Base-by-base conservation (phyloP, 1,139 yeast genomes). In the Geotrichum aggregatum region DNA sequence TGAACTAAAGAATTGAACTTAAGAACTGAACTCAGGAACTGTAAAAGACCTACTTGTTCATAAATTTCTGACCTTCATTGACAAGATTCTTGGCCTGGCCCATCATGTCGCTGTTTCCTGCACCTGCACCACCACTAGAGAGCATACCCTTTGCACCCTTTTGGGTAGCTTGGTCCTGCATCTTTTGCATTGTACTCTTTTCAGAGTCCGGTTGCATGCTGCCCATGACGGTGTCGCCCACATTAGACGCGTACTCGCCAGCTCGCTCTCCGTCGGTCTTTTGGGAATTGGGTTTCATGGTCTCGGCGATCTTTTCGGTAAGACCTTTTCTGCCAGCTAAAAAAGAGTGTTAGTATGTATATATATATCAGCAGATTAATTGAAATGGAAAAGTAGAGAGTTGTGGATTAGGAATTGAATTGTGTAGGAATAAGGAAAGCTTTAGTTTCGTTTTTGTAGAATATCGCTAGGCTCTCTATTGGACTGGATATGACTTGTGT, bases 151-250 rank as follows among this genome's bases (percentile, higher is more conserved):
- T 34, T 5, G 14, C 18, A n/a, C 10, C 11, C 18, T 16, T 34
- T 16, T 16, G 14, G 6, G 38, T 34, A 13, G 38, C 38, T 10
- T 34, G 38, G 19, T 34, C 38, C 18, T n/a, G 52, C 46, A 33
- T 73, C 65, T 71, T 87, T 75, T 88, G 96, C 54, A 78, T 66
- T 58, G 76, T 69, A 28, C 92, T 82, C 78, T 87, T 88, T 65
- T 83, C 75, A 58, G 71, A 68, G 48, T 83, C 81, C 57, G 94
- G 88, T 58, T 79, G 78, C 50, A 75, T 65, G 55, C 75, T 69
- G 53, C 77, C 75, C 56, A 84, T 89, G 50, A 77, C 70, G 66
- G 78, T 75, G 76, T 88, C 96, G 61, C 74, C 76, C 39, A 73
- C 67, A 66, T 79, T 84, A 54, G 94, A 83, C 58, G 79, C 82